Evolutionary conservation across 805 yeast genomes (phyloP), one percentile per base, ranked within the genome.

Genomic region (Suhomyces canberraensis): DNA sequence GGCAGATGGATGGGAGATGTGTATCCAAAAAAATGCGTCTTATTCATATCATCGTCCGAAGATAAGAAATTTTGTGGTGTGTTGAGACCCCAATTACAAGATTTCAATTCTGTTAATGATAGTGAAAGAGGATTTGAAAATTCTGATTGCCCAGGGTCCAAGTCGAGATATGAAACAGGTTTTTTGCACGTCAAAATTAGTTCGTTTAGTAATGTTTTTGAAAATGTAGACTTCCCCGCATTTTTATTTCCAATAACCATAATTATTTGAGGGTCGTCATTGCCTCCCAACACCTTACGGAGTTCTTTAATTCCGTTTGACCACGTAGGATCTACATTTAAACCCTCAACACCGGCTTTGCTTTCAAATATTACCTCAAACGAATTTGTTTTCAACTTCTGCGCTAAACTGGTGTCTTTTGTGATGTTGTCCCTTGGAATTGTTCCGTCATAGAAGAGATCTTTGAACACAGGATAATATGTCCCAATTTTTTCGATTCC

Each of bases 61-160:
- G 17, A 33, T 41, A 16, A 17, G 13, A 31, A 43, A 16, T 43
- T 37, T 9, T 45, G 35, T 8, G 68, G 54, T 25, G 52, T 36
- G 25, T 62, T 60, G 4, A 52, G 42, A 0, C 68, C 66, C 20
- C 57, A 46, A 8, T 61, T 41, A 9, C 61, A 60, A 4, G 59
- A 50, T 1, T 36, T 11, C 14, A 47, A 47, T 3, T 60, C 56
- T 1, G 75, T 66, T 9, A 84, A 56, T 0, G 95, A 78, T 2
- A 89, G 59, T 29, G 83, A 75, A 21, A 83, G 89, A 0, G 95
- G 93, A 7, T 66, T 65, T 0, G 89, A 78, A 44, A 72, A 79
- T 49, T 85, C 95, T 0, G 95, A 79, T 53, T 89, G 96, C 1
- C 95, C 96, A 0, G 96, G 95, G 53, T 90, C 98, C 1, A 87